Base-by-base conservation (phyloP, 2,329 filamentous ascomycete species). In the Periglandula ipomoeae region DNA sequence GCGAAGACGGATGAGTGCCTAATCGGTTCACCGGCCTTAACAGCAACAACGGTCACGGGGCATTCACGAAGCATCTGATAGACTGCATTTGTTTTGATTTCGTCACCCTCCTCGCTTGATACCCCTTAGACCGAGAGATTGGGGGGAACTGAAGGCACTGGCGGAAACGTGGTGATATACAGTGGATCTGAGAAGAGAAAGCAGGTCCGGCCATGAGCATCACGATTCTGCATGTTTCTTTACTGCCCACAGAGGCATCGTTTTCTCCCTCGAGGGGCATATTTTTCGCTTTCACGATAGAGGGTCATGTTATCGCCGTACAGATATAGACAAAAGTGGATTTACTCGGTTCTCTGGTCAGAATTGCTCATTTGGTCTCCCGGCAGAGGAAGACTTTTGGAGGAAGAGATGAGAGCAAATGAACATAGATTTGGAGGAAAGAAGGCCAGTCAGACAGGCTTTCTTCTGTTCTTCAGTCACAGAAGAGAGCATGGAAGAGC, bases 301-400 rank as follows among this genome's bases (percentile, higher is more conserved):
- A 69, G 63, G 65, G 65, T 70, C 66, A 66, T 70, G 67, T 62
- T 64, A 66, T 70, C 67, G 66, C 65, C 67, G 66, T 67, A 62
- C 64, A 65, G 56, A 65, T 70, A 76, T 81, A 81, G 77, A 81
- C 74, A 79, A 80, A 81, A 79, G 74, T 75, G 75, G 76, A 78
- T 78, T 50, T 78, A 77, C 75, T 79, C 76, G 70, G 73, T 75
- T 76, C 68, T 77, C 71, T 74, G 67, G 72, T 72, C 65, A 52
- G 55, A 52, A 59, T 59, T 60, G 65, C 66, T 66, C 60, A 57
- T 41, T 42, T 59, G 58, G 58, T 59, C 61, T 62, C 58, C 54
- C 52, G 50, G 57, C 56, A 56, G 58, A 63, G 56, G 59, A 61
- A 58, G 59, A 59, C 55, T 49, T n/a, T 32, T 48, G 54, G 56